A percentile compares a stretch with the other conserved stretches of the same genome.
phyloP scores from a whole-genome alignment of 2,329 filamentous ascomycete species.

The Ambrosiella beaveri region DNA sequence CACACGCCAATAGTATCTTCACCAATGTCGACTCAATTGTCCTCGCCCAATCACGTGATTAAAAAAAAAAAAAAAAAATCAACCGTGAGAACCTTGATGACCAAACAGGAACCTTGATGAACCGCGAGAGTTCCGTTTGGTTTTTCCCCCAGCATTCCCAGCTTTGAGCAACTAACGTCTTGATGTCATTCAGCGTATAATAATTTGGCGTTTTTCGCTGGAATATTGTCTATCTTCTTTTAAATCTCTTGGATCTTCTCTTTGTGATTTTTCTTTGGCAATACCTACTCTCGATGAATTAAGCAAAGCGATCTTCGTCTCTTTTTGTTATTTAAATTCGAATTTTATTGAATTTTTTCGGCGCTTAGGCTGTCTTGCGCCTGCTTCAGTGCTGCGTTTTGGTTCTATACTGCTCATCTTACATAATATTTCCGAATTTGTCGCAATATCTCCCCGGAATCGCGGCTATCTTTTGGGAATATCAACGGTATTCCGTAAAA shows the following conservation, averaged over 20 bases:
- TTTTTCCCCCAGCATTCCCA: neutral
- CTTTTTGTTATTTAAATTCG: neutral
- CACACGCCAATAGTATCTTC: no score
- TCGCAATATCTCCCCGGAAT: neutral
- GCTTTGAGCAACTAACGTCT: neutral
- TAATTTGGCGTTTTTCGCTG: neutral
- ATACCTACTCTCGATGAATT: neutral
- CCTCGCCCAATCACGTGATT: no score
- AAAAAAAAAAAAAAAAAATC: no score
- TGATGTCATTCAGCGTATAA: neutral
- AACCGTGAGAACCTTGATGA: slow-evolving; percentile 4
- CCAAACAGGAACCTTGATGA: slow-evolving; percentile 2
- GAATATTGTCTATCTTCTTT: neutral
- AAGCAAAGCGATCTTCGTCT: neutral
- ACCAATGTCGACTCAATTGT: no score
- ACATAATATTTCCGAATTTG: neutral
- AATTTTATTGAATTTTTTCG: neutral
- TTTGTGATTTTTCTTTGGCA: neutral
- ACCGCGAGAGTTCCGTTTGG: neutral
- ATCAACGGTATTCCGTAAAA: neutral
- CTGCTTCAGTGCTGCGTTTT: neutral
- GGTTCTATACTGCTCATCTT: neutral
- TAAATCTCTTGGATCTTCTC: neutral
- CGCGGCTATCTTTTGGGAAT: neutral
- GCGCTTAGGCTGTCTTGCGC: neutral